phyloP scores from a whole-genome alignment of 805 yeast species.

The Starmerella ratchasimensis region DNA sequence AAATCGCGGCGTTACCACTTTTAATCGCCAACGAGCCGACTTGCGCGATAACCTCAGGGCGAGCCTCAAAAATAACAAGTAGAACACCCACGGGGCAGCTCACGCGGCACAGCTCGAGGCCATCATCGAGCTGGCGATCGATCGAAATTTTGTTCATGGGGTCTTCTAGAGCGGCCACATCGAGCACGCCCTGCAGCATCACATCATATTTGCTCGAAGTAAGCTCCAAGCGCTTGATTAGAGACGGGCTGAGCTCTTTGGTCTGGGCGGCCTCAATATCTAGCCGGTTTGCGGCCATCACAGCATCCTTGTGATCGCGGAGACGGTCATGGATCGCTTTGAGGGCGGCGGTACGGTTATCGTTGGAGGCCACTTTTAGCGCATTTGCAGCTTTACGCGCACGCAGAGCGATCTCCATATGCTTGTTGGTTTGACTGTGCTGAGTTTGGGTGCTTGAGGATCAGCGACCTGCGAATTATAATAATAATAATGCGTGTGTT shows the following conservation, averaged over 20 bases:
- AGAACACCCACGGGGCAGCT: conserved; percentile 93
- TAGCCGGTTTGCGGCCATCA: conserved; percentile 55
- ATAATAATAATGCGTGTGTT: too few species aligned
- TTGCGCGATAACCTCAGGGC: conserved; percentile 98
- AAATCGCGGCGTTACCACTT: conserved; percentile 91
- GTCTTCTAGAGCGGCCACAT: conserved; percentile 77
- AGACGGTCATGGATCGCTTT: conserved; percentile 60
- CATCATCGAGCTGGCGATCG: conserved; percentile 77
- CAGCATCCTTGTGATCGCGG: conserved; percentile 40
- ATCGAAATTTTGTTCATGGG: conserved; percentile 84
- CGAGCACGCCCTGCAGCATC: conserved; percentile 89
- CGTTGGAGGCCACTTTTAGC: conserved; percentile 63
- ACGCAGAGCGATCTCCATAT: conserved; percentile 47
- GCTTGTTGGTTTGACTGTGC: neutral
- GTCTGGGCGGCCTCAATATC: conserved; percentile 61
- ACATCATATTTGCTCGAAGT: conserved; percentile 77
- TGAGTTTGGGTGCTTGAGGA: too few species aligned
- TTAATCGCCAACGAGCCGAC: conserved; percentile 91
- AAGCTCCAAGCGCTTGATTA: conserved; percentile 74
- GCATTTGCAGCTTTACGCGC: conserved; percentile 77
- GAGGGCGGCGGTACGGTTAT: conserved; percentile 60
- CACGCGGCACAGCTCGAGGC: conserved; percentile 65
- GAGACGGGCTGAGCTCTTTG: conserved; percentile 50
- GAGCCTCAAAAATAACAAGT: conserved; percentile 81
- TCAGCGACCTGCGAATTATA: too few species aligned